phyloP scores from a whole-genome alignment of 352 stramenopile genomes.

The Aphanomyces stellatus region DNA sequence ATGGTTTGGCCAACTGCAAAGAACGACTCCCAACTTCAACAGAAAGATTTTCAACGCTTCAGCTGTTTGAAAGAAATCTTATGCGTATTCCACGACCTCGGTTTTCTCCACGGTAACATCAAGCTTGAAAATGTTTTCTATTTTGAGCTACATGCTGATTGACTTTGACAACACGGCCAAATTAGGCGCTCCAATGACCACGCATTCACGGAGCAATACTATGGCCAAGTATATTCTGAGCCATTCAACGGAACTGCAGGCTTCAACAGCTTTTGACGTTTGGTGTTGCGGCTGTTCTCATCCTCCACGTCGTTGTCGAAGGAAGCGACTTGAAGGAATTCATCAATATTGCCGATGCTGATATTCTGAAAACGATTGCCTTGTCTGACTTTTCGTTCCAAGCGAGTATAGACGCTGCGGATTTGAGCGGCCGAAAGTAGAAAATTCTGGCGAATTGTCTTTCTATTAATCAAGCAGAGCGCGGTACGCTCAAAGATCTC shows the following conservation, averaged over 20 bases:
- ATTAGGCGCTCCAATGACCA: not conserved
- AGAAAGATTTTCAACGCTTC: not conserved
- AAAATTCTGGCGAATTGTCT: not conserved
- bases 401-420: not conserved
- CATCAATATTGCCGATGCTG: not conserved
- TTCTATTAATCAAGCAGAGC: not conserved
- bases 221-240: not conserved
- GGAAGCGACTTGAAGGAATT: not conserved
- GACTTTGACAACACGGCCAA: not conserved
- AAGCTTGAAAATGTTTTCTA: not conserved
- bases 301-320: not conserved
- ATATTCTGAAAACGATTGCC: not conserved
- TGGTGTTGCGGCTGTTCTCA: not conserved
- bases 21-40: too few relatives aligned
- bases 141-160: not conserved
- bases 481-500: not conserved
- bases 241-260: not conserved
- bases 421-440: not conserved
- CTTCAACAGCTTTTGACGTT: not conserved
- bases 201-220: not conserved
- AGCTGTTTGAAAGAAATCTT: not conserved
- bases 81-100: not conserved
- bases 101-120: not conserved
- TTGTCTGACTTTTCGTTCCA: not conserved
- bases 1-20: not conserved